Conservation (phyloP, 306 rosid species). For the Ceratonia siliqua region DNA sequence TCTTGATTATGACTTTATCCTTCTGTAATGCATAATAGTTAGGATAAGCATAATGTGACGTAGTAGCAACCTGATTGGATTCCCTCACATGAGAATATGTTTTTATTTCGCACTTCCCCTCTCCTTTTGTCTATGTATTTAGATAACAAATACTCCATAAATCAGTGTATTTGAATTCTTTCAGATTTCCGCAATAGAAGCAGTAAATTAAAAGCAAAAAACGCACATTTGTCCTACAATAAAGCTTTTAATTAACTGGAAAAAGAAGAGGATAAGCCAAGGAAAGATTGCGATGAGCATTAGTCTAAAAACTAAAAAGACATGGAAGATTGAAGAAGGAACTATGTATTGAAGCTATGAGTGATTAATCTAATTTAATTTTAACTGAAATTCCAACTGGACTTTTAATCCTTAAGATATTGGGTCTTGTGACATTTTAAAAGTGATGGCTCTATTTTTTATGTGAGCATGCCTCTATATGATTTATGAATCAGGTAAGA, state of each 20-base stretch:
- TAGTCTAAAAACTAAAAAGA: neutral
- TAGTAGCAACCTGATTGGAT: neutral
- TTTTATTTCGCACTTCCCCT: neutral
- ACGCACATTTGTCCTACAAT: neutral
- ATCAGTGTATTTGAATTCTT: neutral
- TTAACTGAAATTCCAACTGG: too few species aligned
- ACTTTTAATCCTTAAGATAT: too few species aligned
- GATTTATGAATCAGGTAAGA: neutral
- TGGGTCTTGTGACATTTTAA: neutral
- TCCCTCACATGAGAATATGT: neutral
- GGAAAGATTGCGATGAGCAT: too few species aligned
- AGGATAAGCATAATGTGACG: neutral
- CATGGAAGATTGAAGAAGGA: neutral
- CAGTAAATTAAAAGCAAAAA: neutral
- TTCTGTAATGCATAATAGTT: neutral
- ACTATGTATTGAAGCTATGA: neutral
- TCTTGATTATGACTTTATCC: neutral
- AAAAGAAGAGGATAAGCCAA: neutral
- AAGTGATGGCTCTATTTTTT: neutral
- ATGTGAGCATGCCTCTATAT: constrained; percentile 23
- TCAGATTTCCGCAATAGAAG: neutral
- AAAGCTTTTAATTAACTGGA: neutral
- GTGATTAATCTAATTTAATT: too few species aligned
- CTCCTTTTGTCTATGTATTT: neutral
- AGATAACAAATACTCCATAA: neutral